Percentiles rank a stretch among this genome's conserved stretches.
Conservation (phyloP, 495 filamentous ascomycete species). For the Hyaloscypha bicolor region DNA sequence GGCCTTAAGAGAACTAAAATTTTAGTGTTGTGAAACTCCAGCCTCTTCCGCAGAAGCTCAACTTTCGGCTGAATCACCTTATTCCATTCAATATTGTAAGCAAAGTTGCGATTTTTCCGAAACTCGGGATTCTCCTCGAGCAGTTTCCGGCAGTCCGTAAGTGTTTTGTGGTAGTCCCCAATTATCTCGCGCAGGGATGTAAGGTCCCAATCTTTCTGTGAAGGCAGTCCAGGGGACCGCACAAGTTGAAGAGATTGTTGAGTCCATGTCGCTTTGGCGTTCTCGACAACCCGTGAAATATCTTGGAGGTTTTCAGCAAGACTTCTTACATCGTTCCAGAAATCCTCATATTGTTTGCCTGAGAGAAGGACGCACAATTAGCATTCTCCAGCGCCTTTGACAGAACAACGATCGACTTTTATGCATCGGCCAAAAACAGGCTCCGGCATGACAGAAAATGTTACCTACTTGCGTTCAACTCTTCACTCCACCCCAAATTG, state of each 20-base stretch:
- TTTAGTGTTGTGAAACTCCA: constrained; percentile 31
- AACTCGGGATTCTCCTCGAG: constrained; percentile 30
- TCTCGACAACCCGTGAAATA: constrained; percentile 23
- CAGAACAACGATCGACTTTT: background rate
- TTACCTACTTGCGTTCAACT: constrained; percentile 30
- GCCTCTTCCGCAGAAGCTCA: constrained; percentile 20
- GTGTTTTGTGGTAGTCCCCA: constrained; percentile 31
- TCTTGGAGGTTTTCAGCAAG: constrained; percentile 30
- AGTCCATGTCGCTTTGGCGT: constrained; percentile 22
- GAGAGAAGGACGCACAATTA: background rate
- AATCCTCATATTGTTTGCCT: constrained; percentile 30
- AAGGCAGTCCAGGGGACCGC: background rate
- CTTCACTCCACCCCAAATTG: constrained; percentile 24
- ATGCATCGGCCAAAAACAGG: background rate
- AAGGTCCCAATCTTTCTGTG: constrained; percentile 24
- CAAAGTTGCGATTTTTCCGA: constrained; percentile 19
- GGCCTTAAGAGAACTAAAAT: constrained; percentile 32
- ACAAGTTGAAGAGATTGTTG: constrained; percentile 10
- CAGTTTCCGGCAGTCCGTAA: constrained; percentile 30
- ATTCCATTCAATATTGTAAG: constrained; percentile 32
- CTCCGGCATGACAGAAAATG: background rate
- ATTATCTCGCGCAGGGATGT: constrained; percentile 30
- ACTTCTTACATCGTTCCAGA: constrained; percentile 27
- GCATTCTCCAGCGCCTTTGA: background rate
- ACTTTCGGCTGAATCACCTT: constrained; percentile 29